These are phyloP conservation scores for Cymbopogon flexuosus DNA, from an alignment of 202 grass and related monocot genomes.

Conservation along the genomic window DNA sequence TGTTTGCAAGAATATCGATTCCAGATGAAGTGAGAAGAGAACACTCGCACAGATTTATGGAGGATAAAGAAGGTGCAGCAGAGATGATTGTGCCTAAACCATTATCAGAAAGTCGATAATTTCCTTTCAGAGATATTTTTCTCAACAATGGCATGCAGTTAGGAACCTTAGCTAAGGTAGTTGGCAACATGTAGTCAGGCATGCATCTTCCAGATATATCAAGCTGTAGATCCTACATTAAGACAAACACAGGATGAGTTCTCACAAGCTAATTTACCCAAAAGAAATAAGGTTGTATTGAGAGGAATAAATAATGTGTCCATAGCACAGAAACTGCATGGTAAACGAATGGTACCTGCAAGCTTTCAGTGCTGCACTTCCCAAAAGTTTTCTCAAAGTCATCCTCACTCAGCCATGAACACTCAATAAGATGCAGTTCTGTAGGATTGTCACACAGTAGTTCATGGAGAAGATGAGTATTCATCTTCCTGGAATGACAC, in stretches of 20 bases:
- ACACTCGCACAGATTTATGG: constrained; percentile 71
- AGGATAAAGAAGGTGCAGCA: constrained; percentile 57
- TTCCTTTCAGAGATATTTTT: constrained; percentile 71
- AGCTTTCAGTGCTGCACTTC: constrained; percentile 41
- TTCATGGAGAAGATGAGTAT: constrained; percentile 51
- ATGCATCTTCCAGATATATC: constrained; percentile 78
- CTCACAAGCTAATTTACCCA: background rate
- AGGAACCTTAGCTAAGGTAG: constrained; percentile 61
- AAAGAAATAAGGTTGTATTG: constrained; percentile 8
- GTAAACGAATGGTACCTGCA: constrained; percentile 47
- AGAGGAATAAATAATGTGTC: background rate
- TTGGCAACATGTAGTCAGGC: constrained; percentile 69
- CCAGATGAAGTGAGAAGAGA: constrained; percentile 80
- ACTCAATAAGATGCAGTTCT: constrained; percentile 59
- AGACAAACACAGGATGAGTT: constrained; percentile 5
- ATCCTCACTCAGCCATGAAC: constrained; percentile 76
- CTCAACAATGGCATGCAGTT: constrained; percentile 61
- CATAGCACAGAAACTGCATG: constrained; percentile 13
- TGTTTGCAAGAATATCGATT: constrained; percentile 51
- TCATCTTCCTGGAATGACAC: constrained; percentile 82
- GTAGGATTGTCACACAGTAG: constrained; percentile 46
- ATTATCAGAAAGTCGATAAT: constrained; percentile 74
- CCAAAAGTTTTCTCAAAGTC: constrained; percentile 63
- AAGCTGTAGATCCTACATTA: constrained; percentile 68
- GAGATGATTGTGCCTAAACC: constrained; percentile 61